These are phyloP conservation scores for Gregarina niphandrodes DNA, from an alignment of 169 alveolate species.

Conservation along the genomic window DNA sequence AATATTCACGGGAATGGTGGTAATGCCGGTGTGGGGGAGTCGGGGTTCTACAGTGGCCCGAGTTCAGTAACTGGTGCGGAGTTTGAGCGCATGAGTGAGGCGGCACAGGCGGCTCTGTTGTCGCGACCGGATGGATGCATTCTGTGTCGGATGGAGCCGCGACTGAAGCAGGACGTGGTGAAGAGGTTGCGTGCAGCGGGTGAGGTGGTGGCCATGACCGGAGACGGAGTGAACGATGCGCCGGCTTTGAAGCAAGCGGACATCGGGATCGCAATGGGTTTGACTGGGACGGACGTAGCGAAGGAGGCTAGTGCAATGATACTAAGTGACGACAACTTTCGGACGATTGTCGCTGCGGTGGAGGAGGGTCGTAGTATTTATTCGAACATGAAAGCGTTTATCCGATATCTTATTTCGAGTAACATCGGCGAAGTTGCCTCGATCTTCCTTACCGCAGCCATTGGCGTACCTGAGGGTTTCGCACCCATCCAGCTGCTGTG, in stretches of 20 bases:
- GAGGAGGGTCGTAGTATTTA: slow-evolving; percentile 94
- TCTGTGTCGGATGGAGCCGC: slow-evolving; percentile 90
- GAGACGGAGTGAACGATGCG: slow-evolving; percentile 99
- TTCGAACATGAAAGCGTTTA: slow-evolving; percentile 91
- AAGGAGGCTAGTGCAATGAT: slow-evolving; percentile 98
- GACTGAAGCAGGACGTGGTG: slow-evolving; percentile 88
- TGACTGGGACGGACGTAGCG: slow-evolving; percentile 98
- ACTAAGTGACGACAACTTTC: slow-evolving; percentile 92
- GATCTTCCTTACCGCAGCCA: slow-evolving; percentile 88
- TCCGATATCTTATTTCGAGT: slow-evolving; percentile 87
- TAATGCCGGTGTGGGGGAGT: neutral
- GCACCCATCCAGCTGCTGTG: slow-evolving; percentile 93
- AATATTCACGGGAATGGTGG: neutral
- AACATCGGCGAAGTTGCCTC: slow-evolving; percentile 98
- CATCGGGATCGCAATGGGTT: slow-evolving; percentile 96
- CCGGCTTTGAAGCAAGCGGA: slow-evolving; percentile 95
- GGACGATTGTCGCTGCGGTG: slow-evolving; percentile 93
- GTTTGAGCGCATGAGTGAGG: slow-evolving; percentile 56
- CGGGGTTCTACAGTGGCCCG: neutral
- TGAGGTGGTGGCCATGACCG: slow-evolving; percentile 85
- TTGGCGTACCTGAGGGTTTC: slow-evolving; percentile 86
- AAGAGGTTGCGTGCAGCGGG: slow-evolving; percentile 65
- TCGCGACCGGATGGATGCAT: slow-evolving; percentile 35
- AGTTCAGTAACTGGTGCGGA: slow-evolving; percentile 63
- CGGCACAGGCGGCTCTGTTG: slow-evolving; percentile 36